A percentile compares a stretch with the other conserved stretches of the same genome.
Conservation (phyloP, 2,329 filamentous ascomycete species). For the Colletotrichum cereale region DNA sequence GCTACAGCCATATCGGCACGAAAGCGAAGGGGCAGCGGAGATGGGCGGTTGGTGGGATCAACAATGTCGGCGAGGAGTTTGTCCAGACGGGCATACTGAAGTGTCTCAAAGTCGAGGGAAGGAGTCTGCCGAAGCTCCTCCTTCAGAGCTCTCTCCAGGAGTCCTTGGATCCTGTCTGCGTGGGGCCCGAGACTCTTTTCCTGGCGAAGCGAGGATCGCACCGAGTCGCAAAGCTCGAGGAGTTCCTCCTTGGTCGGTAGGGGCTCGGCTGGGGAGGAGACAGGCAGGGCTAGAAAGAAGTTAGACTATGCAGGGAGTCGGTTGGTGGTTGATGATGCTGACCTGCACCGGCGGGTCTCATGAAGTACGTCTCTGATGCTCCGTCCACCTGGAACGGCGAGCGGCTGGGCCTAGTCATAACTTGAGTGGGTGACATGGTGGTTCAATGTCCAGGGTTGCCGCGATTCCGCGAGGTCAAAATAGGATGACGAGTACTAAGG, state of each 20-base stretch:
- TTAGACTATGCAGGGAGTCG: slow-evolving; percentile 4
- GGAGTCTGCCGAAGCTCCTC: slow-evolving; percentile 53
- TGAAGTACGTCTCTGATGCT: slow-evolving; percentile 29
- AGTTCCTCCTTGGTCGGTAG: slow-evolving; percentile 42
- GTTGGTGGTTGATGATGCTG: background rate
- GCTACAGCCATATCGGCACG: slow-evolving; percentile 52
- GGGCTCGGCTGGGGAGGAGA: slow-evolving; percentile 20
- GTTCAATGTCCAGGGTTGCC: background rate
- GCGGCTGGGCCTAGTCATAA: slow-evolving; percentile 19
- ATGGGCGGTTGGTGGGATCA: slow-evolving; percentile 47
- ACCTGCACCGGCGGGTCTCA: slow-evolving; percentile 34
- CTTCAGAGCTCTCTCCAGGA: slow-evolving; percentile 54
- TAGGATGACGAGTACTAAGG: slow-evolving; percentile 1
- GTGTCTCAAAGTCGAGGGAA: slow-evolving; percentile 53
- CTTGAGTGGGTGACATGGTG: slow-evolving; percentile 36
- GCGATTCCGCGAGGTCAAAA: background rate
- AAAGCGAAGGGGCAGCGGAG: slow-evolving; percentile 47
- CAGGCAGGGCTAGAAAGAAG: slow-evolving; percentile 6
- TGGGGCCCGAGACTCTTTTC: slow-evolving; percentile 49
- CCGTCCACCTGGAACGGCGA: slow-evolving; percentile 34
- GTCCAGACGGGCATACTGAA: slow-evolving; percentile 56
- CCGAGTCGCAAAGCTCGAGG: slow-evolving; percentile 57
- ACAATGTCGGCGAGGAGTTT: slow-evolving; percentile 58
- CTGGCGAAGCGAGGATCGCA: slow-evolving; percentile 52
- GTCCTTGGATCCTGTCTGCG: slow-evolving; percentile 52